Base-by-base conservation (phyloP, 202 grass and related monocot species). In the Carex arenaria region DNA sequence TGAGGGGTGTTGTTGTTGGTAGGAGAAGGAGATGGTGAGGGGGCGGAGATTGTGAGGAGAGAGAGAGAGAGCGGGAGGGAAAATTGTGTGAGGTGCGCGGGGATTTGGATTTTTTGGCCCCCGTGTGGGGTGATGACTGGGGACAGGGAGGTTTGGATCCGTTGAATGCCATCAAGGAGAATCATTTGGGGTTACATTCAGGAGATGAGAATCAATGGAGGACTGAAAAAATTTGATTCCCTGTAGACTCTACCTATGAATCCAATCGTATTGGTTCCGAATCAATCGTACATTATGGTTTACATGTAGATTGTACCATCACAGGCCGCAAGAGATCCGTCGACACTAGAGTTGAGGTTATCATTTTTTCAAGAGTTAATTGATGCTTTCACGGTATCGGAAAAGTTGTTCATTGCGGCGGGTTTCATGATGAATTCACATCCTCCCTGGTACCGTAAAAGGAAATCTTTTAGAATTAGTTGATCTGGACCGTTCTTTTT, bases 1-100 rank as follows among this genome's bases (percentile, higher is more conserved):
- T 78, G 53, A 78, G 9, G 68, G n/a, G 42, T 23, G 42, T 1
- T 72, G 68, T 72, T 72, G 42, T 72, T 49, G 68, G 68, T 72
- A 72, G 42, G 67, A 13, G 68, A n/a, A 26, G 42, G 67, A 13
- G 68, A n/a, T 45, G 42, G 52, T 23, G 20, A 71, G 10, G 57
- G 61, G 72, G 60, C 12, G 71, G 86, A 78, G 40, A 67, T 84
- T 36, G 54, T 72, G 86, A 81, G 36, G 54, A 80, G 61, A 49
- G 57, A 47, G 14, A 52, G 81, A 49, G 80, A 64, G 61, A 49
- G 57, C 59, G 14, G 62, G 81, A 51, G 81, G 61, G 80, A 64
- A 65, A 82, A 64, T 57, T 67, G 84, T 43, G 32, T 36, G 72
- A 66, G 63, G 67, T 40, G 82, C 15, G 54, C 53, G 52, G 61